A percentile compares a stretch with the other conserved stretches of the same genome.
Conservation (phyloP, 257 asterid genomes). For the Penstemon eatonii region DNA sequence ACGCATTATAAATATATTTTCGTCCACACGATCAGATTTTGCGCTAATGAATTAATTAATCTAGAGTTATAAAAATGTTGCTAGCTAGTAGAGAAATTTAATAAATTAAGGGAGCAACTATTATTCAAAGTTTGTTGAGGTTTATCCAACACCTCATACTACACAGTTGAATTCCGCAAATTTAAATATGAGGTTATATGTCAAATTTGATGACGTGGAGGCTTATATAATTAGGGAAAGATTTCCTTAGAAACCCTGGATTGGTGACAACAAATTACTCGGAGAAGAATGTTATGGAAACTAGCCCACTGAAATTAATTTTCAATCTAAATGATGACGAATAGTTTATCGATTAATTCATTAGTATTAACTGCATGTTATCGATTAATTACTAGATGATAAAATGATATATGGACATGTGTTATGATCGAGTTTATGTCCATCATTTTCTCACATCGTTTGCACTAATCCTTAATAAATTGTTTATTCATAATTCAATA, state of each 20-base stretch:
- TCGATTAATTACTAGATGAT: too few relatives aligned
- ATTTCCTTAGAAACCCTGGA: too few relatives aligned
- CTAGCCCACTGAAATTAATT: neutral
- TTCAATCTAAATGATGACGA: neutral
- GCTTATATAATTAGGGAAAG: too few relatives aligned
- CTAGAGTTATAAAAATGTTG: neutral
- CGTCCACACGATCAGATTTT: conserved; percentile 9
- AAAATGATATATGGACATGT: conserved; percentile 5
- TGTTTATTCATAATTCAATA: neutral
- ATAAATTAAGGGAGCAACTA: neutral
- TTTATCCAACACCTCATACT: conserved; percentile 10
- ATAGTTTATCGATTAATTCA: neutral
- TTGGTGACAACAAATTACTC: neutral
- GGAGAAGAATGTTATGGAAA: neutral
- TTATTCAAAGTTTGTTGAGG: neutral
- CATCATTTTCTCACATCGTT: neutral
- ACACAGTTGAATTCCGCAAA: neutral
- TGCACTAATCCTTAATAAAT: neutral
- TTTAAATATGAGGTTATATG: neutral
- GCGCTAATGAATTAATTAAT: neutral
- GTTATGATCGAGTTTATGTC: conserved; percentile 7
- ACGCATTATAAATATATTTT: neutral
- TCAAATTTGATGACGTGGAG: neutral
- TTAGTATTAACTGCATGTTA: neutral
- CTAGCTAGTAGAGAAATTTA: neutral